A percentile compares a stretch with the other conserved stretches of the same genome.
These are phyloP conservation scores for Penicillium coffeae DNA, from an alignment of 495 filamentous ascomycete genomes.

Conservation along the genomic window DNA sequence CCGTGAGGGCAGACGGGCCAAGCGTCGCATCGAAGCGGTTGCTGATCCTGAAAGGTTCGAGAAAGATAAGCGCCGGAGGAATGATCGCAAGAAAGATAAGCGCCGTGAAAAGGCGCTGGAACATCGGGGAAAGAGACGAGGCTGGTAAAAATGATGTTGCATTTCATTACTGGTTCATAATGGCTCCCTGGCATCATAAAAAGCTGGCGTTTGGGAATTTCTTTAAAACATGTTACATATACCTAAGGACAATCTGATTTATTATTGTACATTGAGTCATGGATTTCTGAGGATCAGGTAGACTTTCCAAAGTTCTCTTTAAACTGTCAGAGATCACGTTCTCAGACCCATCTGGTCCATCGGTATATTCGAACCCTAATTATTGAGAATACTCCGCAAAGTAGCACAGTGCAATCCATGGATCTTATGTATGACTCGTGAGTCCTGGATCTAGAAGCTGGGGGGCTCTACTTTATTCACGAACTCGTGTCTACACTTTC, in stretches of 20 bases:
- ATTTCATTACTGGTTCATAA: slow-evolving; percentile 17
- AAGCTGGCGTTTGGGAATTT: slow-evolving; percentile 23
- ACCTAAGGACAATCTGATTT: slow-evolving; percentile 15
- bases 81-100: slow-evolving; percentile 78
- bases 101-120: slow-evolving; percentile 71
- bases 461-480: too few relatives aligned
- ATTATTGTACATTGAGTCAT: slow-evolving; percentile 12
- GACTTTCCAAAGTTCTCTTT: too few relatives aligned
- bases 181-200: slow-evolving; percentile 24
- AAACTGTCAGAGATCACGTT: too few relatives aligned
- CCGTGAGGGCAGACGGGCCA: slow-evolving; percentile 67
- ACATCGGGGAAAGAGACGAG: slow-evolving; percentile 66
- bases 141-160: slow-evolving; percentile 44
- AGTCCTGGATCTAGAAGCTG: too few relatives aligned
- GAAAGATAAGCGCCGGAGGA: slow-evolving; percentile 76
- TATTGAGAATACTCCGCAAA: too few relatives aligned
- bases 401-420: too few relatives aligned
- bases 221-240: slow-evolving; percentile 7
- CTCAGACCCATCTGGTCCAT: too few relatives aligned
- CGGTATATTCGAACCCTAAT: too few relatives aligned
- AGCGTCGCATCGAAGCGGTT: slow-evolving; percentile 83
- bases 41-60: slow-evolving; percentile 73
- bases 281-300: neutral
- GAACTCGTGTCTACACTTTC: too few relatives aligned
- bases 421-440: too few relatives aligned